These are phyloP conservation scores for Arabis alpina DNA, from an alignment of 345 rosid species.

Conservation along the genomic window DNA sequence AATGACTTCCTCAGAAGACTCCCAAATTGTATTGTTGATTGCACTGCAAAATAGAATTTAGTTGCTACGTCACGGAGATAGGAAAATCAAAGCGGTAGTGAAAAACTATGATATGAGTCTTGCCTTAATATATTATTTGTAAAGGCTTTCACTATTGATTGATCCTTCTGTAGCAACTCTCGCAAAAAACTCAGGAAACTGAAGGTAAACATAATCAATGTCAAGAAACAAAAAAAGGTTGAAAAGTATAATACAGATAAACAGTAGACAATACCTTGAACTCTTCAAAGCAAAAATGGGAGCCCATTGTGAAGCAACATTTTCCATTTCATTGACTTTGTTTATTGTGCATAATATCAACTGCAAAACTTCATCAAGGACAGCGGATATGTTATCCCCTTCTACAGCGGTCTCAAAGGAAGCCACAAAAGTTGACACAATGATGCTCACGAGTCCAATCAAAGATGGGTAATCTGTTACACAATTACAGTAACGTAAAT, in stretches of 20 bases:
- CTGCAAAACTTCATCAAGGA: slow-evolving; percentile 65
- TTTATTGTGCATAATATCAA: slow-evolving; percentile 67
- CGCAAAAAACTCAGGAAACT: slow-evolving; percentile 68
- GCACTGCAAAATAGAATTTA: slow-evolving; percentile 58
- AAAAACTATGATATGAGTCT: slow-evolving; percentile 23
- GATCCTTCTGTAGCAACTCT: slow-evolving; percentile 63
- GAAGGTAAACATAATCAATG: slow-evolving; percentile 43
- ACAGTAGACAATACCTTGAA: slow-evolving; percentile 53
- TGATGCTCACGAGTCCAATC: slow-evolving; percentile 51
- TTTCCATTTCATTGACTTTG: slow-evolving; percentile 48
- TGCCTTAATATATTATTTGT: slow-evolving; percentile 67
- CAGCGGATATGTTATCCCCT: slow-evolving; percentile 49
- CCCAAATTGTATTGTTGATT: slow-evolving; percentile 63
- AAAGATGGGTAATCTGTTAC: slow-evolving; percentile 63
- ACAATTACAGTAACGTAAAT: slow-evolving; percentile 22
- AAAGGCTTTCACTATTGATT: slow-evolving; percentile 50
- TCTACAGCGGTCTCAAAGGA: slow-evolving; percentile 44
- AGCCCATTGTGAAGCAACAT: slow-evolving; percentile 67
- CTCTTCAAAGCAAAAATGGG: slow-evolving; percentile 64
- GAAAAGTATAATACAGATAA: slow-evolving; percentile 10
- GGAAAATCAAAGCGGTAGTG: slow-evolving; percentile 21
- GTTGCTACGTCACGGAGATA: slow-evolving; percentile 29
- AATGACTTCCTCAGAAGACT: slow-evolving; percentile 61
- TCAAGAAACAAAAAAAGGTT: slow-evolving; percentile 29
- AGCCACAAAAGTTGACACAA: slow-evolving; percentile 50